These are phyloP conservation scores for Penicillium nordicum DNA, from an alignment of 2,329 filamentous ascomycete species.

Conservation along the genomic window DNA sequence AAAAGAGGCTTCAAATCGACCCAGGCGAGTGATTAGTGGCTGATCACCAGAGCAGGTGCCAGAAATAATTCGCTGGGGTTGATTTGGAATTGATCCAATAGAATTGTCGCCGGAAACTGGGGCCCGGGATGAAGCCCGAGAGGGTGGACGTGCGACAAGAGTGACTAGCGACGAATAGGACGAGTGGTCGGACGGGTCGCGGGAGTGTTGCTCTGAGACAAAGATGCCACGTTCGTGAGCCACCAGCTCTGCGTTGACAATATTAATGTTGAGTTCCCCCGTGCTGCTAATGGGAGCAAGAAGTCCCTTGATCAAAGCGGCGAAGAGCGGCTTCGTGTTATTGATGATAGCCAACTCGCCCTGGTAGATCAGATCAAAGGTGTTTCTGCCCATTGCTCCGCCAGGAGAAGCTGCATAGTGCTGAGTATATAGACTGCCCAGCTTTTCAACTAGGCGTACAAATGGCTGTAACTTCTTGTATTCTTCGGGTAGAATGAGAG, in stretches of 20 bases:
- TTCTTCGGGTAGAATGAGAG: conserved; percentile 76
- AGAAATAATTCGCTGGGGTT: conserved; percentile 52
- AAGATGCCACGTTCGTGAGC: conserved; percentile 74
- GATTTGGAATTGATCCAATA: conserved; percentile 3
- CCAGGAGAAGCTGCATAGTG: conserved; percentile 54
- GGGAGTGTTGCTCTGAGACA: conserved; percentile 68
- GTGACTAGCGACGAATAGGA: conserved; percentile 68
- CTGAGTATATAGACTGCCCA: conserved; percentile 76
- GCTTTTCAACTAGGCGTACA: conserved; percentile 71
- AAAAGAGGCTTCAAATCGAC: conserved; percentile 70
- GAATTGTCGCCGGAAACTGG: conserved; percentile 25
- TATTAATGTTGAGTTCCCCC: conserved; percentile 69
- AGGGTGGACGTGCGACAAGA: conserved; percentile 53
- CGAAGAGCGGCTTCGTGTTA: conserved; percentile 75
- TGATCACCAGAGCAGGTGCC: conserved; percentile 38
- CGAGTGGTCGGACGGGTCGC: conserved; percentile 58
- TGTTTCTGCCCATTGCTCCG: conserved; percentile 56
- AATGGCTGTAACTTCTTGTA: conserved; percentile 75
- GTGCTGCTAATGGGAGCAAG: conserved; percentile 65
- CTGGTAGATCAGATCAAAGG: conserved; percentile 74
- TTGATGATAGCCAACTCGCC: conserved; percentile 67
- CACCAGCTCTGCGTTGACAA: conserved; percentile 74
- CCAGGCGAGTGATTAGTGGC: conserved; percentile 67
- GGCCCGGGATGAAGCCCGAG: conserved; percentile 34
- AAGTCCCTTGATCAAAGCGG: conserved; percentile 74